phyloP scores from a whole-genome alignment of 441 rosid genomes.

The Sinapis alba region DNA sequence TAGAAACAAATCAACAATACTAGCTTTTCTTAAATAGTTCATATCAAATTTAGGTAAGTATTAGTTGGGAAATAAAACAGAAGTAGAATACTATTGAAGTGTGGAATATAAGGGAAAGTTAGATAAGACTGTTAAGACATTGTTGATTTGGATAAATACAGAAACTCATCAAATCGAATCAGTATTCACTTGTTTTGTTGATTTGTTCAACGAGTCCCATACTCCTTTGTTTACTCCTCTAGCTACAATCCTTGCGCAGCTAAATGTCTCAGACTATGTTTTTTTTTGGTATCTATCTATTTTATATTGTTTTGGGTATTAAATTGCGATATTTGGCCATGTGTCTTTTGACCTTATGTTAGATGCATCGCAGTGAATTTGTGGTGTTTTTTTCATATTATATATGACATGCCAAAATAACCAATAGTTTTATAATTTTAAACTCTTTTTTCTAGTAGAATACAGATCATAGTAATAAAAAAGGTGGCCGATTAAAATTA shows the following conservation, averaged over 20 bases:
- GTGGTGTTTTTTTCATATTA: neutral
- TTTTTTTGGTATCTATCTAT: neutral
- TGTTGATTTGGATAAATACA: conserved; percentile 11
- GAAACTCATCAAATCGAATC: conserved; percentile 2
- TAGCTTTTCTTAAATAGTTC: neutral
- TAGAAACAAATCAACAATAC: neutral
- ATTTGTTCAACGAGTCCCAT: conserved; percentile 29
- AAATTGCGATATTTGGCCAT: conserved; percentile 18
- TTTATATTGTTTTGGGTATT: conserved; percentile 9
- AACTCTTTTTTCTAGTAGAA: no score
- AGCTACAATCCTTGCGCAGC: conserved; percentile 22
- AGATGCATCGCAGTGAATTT: conserved; percentile 25
- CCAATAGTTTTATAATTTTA: conserved; percentile 20
- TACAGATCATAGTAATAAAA: conserved; percentile 18
- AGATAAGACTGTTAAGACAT: conserved; percentile 20
- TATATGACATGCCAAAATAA: conserved; percentile 18
- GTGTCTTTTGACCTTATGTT: conserved; percentile 19
- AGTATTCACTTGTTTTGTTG: neutral
- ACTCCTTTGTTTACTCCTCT: conserved; percentile 19
- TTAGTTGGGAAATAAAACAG: conserved; percentile 25
- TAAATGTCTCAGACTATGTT: conserved; percentile 11
- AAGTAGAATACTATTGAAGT: neutral
- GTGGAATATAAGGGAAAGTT: neutral
- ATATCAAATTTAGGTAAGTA: conserved; percentile 12
- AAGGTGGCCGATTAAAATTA: conserved; percentile 17